A percentile compares a stretch with the other conserved stretches of the same genome.
These are phyloP conservation scores for Obba rivulosa DNA, from an alignment of 768 basidiomycete genomes.

Conservation along the genomic window DNA sequence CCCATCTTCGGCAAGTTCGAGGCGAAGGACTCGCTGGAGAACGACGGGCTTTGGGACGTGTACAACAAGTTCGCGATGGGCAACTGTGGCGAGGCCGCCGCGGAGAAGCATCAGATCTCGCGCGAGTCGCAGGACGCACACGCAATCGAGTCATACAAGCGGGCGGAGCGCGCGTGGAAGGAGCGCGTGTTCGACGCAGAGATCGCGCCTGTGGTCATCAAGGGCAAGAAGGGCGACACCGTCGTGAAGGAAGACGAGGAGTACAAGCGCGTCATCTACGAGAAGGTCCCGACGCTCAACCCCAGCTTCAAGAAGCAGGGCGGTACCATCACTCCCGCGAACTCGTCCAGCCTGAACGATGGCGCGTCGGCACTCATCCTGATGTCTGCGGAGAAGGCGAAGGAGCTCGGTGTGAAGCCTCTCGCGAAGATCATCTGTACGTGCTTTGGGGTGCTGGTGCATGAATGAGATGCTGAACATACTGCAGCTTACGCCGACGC, in stretches of 20 bases:
- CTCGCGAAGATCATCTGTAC: slow-evolving; percentile 92
- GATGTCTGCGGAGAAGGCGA: slow-evolving; percentile 89
- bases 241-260: slow-evolving; percentile 94
- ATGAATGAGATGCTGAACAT: slow-evolving; percentile 1
- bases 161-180: slow-evolving; percentile 89
- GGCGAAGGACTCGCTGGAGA: slow-evolving; percentile 81
- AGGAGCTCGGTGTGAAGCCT: slow-evolving; percentile 86
- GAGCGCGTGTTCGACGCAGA: slow-evolving; percentile 81
- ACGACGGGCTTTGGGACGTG: slow-evolving; percentile 93
- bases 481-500: slow-evolving; percentile 88
- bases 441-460: slow-evolving; percentile 25
- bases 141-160: slow-evolving; percentile 92
- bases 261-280: slow-evolving; percentile 93
- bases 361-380: slow-evolving; percentile 94
- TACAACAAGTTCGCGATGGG: slow-evolving; percentile 99
- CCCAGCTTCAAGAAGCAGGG: slow-evolving; percentile 86
- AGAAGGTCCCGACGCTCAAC: slow-evolving; percentile 84
- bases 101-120: slow-evolving; percentile 75
- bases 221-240: slow-evolving; percentile 90
- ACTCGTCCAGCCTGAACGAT: slow-evolving; percentile 92
- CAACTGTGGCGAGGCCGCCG: slow-evolving; percentile 87
- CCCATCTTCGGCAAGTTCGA: slow-evolving; percentile 87
- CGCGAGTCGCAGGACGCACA: slow-evolving; percentile 87
- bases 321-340: slow-evolving; percentile 92
- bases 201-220: slow-evolving; percentile 85